Percentiles rank a stretch among this genome's conserved stretches.
Evolutionary conservation across 805 yeast genomes (phyloP).

Genomic region (Barnettozyma vustinii): DNA sequence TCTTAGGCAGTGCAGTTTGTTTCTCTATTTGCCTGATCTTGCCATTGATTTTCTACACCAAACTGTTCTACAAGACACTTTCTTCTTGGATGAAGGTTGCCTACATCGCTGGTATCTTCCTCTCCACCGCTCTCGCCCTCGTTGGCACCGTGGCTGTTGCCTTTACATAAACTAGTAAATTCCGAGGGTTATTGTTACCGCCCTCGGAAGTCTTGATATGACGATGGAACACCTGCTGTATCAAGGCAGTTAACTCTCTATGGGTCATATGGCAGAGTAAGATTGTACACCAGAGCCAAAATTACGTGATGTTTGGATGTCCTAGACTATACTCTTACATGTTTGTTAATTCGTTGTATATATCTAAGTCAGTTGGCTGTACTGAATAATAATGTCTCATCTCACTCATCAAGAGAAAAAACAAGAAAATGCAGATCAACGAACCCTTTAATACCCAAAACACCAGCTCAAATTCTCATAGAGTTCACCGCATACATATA

Average conservation of each 20-base stretch:
- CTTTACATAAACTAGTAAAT: conserved; percentile 7
- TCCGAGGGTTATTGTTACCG: neutral
- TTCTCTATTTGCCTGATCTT: conserved; percentile 66
- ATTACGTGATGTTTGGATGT: no score
- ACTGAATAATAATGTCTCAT: neutral
- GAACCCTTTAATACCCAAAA: no score
- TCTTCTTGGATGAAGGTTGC: conserved; percentile 21
- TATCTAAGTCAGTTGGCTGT: no score
- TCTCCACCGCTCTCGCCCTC: conserved; percentile 13
- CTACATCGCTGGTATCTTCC: conserved; percentile 5
- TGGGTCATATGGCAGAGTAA: no score
- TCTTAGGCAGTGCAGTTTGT: conserved; percentile 69
- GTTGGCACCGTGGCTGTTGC: conserved; percentile 24
- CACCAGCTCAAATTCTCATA: no score
- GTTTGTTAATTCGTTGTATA: no score
- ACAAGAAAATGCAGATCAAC: neutral
- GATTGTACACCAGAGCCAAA: no score
- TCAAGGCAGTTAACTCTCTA: no score
- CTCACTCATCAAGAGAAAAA: neutral
- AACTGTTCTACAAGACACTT: conserved; percentile 37
- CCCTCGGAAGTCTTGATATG: no score
- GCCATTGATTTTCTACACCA: conserved; percentile 61
- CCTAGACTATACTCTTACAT: no score
- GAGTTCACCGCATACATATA: no score
- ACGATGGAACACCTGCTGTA: no score